Percentiles rank a stretch among this genome's conserved stretches.
phyloP scores from a whole-genome alignment of 805 yeast genomes.

The Myxozyma lipomycoides region DNA sequence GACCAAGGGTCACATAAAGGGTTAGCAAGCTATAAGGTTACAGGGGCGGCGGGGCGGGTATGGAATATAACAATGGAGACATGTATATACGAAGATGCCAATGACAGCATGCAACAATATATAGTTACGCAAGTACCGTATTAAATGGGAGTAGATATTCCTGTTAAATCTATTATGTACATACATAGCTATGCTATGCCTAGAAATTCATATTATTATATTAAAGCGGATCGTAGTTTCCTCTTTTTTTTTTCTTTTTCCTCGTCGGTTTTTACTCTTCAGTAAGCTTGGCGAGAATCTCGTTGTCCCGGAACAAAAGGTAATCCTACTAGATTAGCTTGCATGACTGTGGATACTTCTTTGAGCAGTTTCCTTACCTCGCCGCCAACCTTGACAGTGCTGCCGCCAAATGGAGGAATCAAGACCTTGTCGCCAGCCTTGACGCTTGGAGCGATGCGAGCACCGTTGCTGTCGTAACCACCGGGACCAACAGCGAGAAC shows the following conservation, averaged over 20 bases:
- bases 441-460: slow-evolving; percentile 67
- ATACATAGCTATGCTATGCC: too few relatives aligned
- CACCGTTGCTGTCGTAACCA: slow-evolving; percentile 68
- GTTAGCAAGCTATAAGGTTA: too few relatives aligned
- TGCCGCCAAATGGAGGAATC: slow-evolving; percentile 93
- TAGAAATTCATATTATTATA: too few relatives aligned
- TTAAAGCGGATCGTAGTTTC: too few relatives aligned
- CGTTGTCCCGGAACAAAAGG: slow-evolving; percentile 84
- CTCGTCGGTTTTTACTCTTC: slow-evolving; percentile 45
- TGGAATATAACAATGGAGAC: neutral
- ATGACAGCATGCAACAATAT: too few relatives aligned
- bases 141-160: too few relatives aligned
- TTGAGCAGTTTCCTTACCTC: slow-evolving; percentile 45
- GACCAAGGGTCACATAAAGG: too few relatives aligned
- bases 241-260: neutral
- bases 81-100: too few relatives aligned
- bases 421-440: slow-evolving; percentile 88
- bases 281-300: slow-evolving; percentile 83
- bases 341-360: neutral
- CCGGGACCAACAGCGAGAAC: slow-evolving; percentile 98
- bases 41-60: neutral
- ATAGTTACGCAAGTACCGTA: too few relatives aligned
- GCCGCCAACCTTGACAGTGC: slow-evolving; percentile 79
- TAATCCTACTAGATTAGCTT: slow-evolving; percentile 34
- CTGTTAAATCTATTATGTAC: too few relatives aligned